These are phyloP conservation scores for Saccharum officinarum DNA, from an alignment of 176 grass and related monocot genomes.

Conservation along the genomic window DNA sequence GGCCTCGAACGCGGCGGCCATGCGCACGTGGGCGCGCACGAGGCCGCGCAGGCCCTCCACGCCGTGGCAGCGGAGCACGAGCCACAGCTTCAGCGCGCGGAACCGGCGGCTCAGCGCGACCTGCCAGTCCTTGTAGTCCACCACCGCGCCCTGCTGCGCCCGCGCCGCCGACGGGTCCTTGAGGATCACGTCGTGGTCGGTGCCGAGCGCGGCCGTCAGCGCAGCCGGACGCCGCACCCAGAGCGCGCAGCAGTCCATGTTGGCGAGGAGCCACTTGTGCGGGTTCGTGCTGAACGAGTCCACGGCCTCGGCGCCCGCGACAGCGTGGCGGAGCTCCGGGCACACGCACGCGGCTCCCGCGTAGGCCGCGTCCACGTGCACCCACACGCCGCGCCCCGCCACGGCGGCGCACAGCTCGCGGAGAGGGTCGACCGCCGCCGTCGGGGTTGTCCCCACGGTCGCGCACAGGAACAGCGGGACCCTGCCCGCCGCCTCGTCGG, in stretches of 20 bases:
- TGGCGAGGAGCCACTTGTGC: background rate
- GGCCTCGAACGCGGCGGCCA: background rate
- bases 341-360: background rate
- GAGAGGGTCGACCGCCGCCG: conserved; percentile 2
- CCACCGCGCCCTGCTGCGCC: background rate
- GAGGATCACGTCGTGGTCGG: background rate
- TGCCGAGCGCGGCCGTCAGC: background rate
- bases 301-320: background rate
- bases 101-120: background rate
- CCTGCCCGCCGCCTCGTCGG: background rate
- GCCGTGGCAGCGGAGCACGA: background rate
- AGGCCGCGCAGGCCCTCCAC: too few species aligned
- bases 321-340: background rate
- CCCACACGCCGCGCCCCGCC: background rate
- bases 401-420: conserved; percentile 35
- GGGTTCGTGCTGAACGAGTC: background rate
- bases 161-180: background rate
- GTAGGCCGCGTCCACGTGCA: background rate
- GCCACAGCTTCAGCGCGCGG: background rate
- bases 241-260: background rate
- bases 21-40: background rate
- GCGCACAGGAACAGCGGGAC: conserved; percentile 25
- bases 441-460: conserved; percentile 22
- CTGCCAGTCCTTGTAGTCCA: background rate
- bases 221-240: background rate